A percentile compares a stretch with the other conserved stretches of the same genome.
Evolutionary conservation across 163 green algal species (phyloP).

Genomic region (Chlorella variabilis): DNA sequence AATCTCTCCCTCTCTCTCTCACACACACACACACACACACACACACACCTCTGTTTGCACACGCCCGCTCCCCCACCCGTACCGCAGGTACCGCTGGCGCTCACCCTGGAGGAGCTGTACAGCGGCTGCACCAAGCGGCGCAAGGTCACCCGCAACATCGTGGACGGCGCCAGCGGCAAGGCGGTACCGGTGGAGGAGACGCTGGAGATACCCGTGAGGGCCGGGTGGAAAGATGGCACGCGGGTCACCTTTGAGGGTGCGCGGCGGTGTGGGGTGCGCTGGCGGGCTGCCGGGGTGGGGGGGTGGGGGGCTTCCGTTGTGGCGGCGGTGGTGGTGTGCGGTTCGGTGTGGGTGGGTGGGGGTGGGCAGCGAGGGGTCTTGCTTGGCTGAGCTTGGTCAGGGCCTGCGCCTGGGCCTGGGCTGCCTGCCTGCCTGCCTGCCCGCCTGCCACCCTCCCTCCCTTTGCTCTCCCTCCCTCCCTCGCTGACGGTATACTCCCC

Average conservation of each 20-base stretch:
- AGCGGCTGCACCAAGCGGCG: conserved; percentile 75
- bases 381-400: no score
- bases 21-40: no score
- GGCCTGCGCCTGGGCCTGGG: no score
- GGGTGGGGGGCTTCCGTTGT: no score
- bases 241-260: conserved; percentile 37
- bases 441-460: background rate
- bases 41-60: no score
- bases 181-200: conserved; percentile 79
- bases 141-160: conserved; percentile 73
- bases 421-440: background rate
- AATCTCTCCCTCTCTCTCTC: no score
- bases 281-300: no score
- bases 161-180: conserved; percentile 66
- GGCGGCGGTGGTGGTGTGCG: no score
- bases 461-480: background rate
- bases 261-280: background rate
- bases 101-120: conserved; percentile 82
- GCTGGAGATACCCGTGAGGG: conserved; percentile 81
- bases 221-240: conserved; percentile 91
- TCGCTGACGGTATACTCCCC: background rate
- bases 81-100: conserved; percentile 52
- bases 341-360: no score
- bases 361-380: no score
- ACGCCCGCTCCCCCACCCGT: no score